phyloP scores from a whole-genome alignment of 345 rosid genomes.

The Corchorus capsularis region DNA sequence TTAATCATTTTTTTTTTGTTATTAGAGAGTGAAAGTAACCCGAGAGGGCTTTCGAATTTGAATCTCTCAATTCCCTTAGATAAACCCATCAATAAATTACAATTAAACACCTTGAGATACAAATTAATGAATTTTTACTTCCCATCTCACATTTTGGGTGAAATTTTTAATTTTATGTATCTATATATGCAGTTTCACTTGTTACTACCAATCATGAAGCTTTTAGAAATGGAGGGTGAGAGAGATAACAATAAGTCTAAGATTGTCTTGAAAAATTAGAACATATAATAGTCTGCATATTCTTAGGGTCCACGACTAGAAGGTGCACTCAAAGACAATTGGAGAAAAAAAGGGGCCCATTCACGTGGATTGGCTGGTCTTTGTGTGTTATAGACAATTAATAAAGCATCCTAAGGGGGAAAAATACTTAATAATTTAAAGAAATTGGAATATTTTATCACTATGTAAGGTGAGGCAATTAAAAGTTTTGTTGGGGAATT shows the following conservation, averaged over 20 bases:
- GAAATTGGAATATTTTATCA: not conserved
- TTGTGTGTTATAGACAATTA: slow-evolving; percentile 13
- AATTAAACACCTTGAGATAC: no score
- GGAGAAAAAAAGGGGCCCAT: slow-evolving; percentile 29
- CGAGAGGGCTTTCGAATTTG: no score
- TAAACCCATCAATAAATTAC: no score
- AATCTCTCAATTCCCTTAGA: no score
- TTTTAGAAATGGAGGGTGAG: not conserved
- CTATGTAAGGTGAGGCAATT: not conserved
- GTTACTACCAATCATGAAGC: no score
- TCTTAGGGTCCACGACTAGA: slow-evolving; percentile 21
- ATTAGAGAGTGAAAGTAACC: no score
- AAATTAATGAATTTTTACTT: no score
- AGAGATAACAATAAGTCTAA: not conserved
- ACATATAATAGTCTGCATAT: not conserved
- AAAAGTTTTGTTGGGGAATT: not conserved
- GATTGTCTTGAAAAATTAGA: not conserved
- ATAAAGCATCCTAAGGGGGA: slow-evolving; percentile 7
- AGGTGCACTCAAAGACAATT: slow-evolving; percentile 19
- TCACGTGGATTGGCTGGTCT: slow-evolving; percentile 33
- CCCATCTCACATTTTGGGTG: no score
- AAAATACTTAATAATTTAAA: not conserved
- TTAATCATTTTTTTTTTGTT: no score
- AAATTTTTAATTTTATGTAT: no score
- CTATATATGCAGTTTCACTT: no score